Evolutionary conservation across 2,329 filamentous ascomycete species (phyloP), one percentile per base, ranked within the genome.

Genomic region (Talaromyces islandicus): DNA sequence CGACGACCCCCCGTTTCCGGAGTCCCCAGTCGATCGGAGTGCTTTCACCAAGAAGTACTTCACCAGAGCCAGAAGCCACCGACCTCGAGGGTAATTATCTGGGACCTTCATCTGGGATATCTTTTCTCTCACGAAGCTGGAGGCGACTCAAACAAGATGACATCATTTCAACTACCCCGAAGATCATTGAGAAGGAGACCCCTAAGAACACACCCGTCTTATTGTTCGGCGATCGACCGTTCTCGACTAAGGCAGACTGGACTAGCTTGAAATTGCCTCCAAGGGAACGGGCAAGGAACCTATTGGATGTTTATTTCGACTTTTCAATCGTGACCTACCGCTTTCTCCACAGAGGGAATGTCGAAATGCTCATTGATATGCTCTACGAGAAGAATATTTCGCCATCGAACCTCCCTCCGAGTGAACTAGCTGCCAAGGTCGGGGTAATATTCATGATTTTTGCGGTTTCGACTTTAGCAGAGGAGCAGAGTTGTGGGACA

Each of bases 61-160:
- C 80, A 1, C 81, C 78, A 1, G 80, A 78, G 54, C 74, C 76
- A 4, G 76, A 73, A 5, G 75, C 76, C 21, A 77, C 80, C 1
- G 81, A 83, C 61, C 78, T 83, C 11, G 78, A 82, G 63, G 82
- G 81, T 1, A 81, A 85, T 56, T 82, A 83, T 62, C 75, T 83
- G n/a, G 83, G 83, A 10, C 78, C 80, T 14, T 80, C 82, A 4
- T 78, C 83, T 68, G 68, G 79, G 50, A 69, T 81, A 66, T 75
- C 83, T 65, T 79, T 88, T 75, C 72, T 90, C 77, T 64, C 89
- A 71, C 85, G 88, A 79, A 77, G 88, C 80, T 78, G 89, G 86
- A 71, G 88, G 79, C 74, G 88, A 79, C 59, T 90, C 67, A 63
- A 86, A 78, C 52, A 86, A 80, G 56, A 86, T 79, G 77, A 75